phyloP scores from a whole-genome alignment of 2,329 filamentous ascomycete species.

The Spiromastix sp. region DNA sequence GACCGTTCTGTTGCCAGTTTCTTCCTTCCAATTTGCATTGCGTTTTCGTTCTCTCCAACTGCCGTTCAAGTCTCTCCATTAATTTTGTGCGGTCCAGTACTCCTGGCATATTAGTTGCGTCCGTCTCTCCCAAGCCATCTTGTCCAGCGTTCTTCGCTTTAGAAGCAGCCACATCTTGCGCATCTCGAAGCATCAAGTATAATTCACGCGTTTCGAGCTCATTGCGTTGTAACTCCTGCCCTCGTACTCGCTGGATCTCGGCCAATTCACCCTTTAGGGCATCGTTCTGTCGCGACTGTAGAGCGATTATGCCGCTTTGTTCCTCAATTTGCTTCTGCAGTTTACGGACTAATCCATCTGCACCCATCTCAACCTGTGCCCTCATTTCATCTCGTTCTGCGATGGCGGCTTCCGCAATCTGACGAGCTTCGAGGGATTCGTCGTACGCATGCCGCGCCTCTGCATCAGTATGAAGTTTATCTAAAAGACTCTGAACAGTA shows the following conservation, averaged over 20 bases:
- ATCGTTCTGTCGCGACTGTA: constrained; percentile 77
- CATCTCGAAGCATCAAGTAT: constrained; percentile 96
- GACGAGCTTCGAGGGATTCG: constrained; percentile 78
- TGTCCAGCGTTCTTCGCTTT: constrained; percentile 54
- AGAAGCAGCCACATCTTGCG: constrained; percentile 88
- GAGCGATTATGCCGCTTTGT: constrained; percentile 79
- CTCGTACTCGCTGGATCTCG: constrained; percentile 72
- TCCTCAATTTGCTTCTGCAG: constrained; percentile 91
- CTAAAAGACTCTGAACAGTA: constrained; percentile 86
- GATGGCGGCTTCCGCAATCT: constrained; percentile 91
- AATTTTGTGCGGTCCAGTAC: constrained; percentile 87
- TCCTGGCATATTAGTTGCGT: constrained; percentile 72
- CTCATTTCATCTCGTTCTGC: constrained; percentile 94
- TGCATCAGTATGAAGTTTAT: constrained; percentile 92
- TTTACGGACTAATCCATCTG: constrained; percentile 86
- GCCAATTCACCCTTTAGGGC: constrained; percentile 81
- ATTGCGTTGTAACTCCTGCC: constrained; percentile 85
- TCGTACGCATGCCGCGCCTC: constrained; percentile 88
- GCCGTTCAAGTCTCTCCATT: constrained; percentile 88
- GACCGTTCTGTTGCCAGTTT: constrained; percentile 76
- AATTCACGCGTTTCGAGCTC: constrained; percentile 93
- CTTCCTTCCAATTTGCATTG: constrained; percentile 95
- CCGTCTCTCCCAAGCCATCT: constrained; percentile 47
- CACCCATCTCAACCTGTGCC: constrained; percentile 77
- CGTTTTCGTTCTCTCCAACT: constrained; percentile 93